These are phyloP conservation scores for Malassezia globosa DNA, from an alignment of 1,284 basidiomycete genomes.

Conservation along the genomic window DNA sequence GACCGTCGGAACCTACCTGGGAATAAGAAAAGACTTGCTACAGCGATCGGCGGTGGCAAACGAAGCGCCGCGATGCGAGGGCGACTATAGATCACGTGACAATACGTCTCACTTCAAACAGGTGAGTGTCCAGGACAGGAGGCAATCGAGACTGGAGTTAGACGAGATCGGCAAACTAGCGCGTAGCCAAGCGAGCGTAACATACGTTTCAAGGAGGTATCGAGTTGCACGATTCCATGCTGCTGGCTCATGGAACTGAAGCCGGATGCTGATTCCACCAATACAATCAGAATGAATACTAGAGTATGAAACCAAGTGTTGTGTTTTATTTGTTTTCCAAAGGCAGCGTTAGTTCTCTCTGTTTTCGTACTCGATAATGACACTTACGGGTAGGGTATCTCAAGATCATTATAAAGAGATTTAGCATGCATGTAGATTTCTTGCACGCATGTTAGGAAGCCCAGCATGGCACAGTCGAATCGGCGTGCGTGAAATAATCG, in stretches of 20 bases:
- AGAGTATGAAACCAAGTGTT: too few species aligned
- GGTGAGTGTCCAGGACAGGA: slow-evolving; percentile 3
- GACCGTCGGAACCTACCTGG: background rate
- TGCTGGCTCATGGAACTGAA: slow-evolving; percentile 80
- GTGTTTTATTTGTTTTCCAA: too few species aligned
- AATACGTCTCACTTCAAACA: background rate
- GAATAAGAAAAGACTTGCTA: too few species aligned
- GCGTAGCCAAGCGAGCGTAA: slow-evolving; percentile 3
- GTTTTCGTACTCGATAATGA: slow-evolving; percentile 10
- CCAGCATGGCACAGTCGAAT: slow-evolving; percentile 92
- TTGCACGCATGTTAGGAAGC: slow-evolving; percentile 82
- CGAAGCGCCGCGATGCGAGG: too few species aligned
- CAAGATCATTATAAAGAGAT: slow-evolving; percentile 60
- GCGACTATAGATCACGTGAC: slow-evolving; percentile 14
- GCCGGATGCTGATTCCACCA: slow-evolving; percentile 81
- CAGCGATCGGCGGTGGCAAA: too few species aligned
- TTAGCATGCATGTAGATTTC: slow-evolving; percentile 74
- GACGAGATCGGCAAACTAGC: slow-evolving; percentile 1
- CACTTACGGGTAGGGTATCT: slow-evolving; percentile 74
- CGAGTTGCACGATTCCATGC: slow-evolving; percentile 86
- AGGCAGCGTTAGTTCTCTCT: too few species aligned
- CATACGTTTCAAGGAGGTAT: slow-evolving; percentile 66
- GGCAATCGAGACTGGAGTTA: slow-evolving; percentile 9
- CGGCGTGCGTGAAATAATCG: slow-evolving; percentile 81
- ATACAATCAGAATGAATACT: slow-evolving; percentile 80